These are phyloP conservation scores for Mallotus nudiflorus DNA, from an alignment of 345 rosid genomes.

Conservation along the genomic window DNA sequence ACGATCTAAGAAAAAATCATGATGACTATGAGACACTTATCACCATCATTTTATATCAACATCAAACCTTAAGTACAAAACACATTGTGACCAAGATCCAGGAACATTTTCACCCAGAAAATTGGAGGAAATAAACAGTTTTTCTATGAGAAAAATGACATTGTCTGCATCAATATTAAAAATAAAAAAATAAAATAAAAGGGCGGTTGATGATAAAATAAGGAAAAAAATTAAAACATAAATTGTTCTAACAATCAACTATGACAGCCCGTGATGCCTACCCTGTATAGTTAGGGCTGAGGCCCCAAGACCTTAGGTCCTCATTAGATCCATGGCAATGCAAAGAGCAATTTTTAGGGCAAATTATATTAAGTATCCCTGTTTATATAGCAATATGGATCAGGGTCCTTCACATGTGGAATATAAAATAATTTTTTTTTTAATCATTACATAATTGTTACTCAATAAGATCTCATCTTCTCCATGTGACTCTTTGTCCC, in stretches of 20 bases:
- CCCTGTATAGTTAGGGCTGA: too few species aligned
- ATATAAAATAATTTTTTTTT: too few species aligned
- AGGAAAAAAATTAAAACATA: too few species aligned
- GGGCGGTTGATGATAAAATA: background rate
- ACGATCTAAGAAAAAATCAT: too few species aligned
- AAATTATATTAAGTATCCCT: too few species aligned
- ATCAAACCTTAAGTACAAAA: background rate
- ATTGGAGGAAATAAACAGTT: background rate
- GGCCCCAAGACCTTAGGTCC: too few species aligned
- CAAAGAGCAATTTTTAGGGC: too few species aligned
- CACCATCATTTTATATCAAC: background rate
- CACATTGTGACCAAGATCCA: background rate
- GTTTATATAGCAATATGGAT: too few species aligned
- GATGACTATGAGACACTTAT: background rate
- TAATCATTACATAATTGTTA: constrained; percentile 66
- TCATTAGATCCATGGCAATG: too few species aligned
- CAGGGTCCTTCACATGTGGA: too few species aligned
- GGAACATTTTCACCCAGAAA: background rate
- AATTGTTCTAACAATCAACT: background rate
- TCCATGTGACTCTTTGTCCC: constrained; percentile 29
- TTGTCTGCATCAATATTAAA: background rate
- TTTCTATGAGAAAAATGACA: background rate
- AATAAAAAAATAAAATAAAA: too few species aligned
- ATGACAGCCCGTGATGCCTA: too few species aligned
- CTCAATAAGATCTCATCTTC: constrained; percentile 34